A percentile compares a stretch with the other conserved stretches of the same genome.
Conservation (phyloP, 352 stramenopile genomes). For the Phytophthora vignae region DNA sequence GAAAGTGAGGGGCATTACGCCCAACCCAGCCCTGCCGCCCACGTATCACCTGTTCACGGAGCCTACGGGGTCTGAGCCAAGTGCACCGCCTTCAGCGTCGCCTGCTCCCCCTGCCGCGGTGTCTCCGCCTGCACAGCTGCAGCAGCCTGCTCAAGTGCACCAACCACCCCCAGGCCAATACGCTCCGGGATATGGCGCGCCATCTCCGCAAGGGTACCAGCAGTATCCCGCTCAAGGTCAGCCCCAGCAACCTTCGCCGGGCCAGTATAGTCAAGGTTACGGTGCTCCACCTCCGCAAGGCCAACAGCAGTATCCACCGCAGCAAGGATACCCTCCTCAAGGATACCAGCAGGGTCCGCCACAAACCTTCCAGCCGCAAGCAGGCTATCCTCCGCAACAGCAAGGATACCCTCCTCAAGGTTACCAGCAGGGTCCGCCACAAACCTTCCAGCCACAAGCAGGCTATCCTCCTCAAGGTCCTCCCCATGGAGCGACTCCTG, state of each 20-base stretch:
- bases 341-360: conserved; percentile 21
- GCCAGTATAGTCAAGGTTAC: conserved; percentile 26
- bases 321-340: conserved; percentile 25
- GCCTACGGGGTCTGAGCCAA: conserved; percentile 28
- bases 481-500: conserved; percentile 26
- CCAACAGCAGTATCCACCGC: conserved; percentile 23
- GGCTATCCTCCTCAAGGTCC: conserved; percentile 27
- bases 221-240: conserved; percentile 19
- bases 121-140: conserved; percentile 16
- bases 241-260: background rate
- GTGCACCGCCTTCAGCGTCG: conserved; percentile 19
- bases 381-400: conserved; percentile 21
- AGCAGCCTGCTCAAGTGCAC: conserved; percentile 25
- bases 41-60: conserved; percentile 59
- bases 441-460: conserved; percentile 32
- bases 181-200: conserved; percentile 13
- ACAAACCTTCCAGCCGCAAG: conserved; percentile 33
- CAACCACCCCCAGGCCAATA: conserved; percentile 35
- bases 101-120: conserved; percentile 28
- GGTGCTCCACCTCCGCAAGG: conserved; percentile 18
- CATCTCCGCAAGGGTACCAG: conserved; percentile 21
- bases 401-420: conserved; percentile 15
- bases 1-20: conserved; percentile 62
- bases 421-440: conserved; percentile 21
- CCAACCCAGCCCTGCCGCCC: conserved; percentile 55